A percentile compares a stretch with the other conserved stretches of the same genome.
These are phyloP conservation scores for Somion occarium DNA, from an alignment of 1,284 basidiomycete species.

Conservation along the genomic window DNA sequence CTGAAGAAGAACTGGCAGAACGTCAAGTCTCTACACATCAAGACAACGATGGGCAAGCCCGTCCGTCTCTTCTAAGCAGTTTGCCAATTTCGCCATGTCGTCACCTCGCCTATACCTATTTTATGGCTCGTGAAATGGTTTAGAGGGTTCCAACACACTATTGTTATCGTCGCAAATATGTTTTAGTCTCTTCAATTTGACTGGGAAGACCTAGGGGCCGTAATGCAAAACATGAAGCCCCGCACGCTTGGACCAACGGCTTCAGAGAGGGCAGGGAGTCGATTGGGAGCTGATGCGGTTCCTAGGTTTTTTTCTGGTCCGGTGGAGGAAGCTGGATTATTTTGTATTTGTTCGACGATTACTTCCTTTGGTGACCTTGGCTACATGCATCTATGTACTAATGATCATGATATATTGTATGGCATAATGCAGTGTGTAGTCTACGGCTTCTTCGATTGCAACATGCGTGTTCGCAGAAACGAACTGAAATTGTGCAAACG, in stretches of 20 bases:
- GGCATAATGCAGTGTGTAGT: no score
- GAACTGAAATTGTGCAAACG: no score
- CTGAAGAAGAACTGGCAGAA: constrained; percentile 99
- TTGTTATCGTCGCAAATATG: neutral
- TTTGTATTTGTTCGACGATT: neutral
- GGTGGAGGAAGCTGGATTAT: neutral
- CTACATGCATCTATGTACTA: neutral
- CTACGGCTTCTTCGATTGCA: no score
- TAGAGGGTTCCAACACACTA: neutral
- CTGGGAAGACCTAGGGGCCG: constrained; percentile 28
- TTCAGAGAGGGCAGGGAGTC: constrained; percentile 53
- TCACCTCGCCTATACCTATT: constrained; percentile 8
- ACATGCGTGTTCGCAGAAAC: no score
- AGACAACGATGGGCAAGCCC: constrained; percentile 99
- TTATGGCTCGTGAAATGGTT: constrained; percentile 1
- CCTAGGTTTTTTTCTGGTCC: neutral
- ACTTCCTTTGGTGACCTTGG: neutral
- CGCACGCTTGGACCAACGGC: constrained; percentile 92
- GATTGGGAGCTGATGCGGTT: constrained; percentile 81
- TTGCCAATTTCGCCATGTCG: no score
- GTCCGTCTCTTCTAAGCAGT: constrained; percentile 83
- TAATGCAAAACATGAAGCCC: constrained; percentile 85
- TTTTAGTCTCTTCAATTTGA: constrained; percentile 5
- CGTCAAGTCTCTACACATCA: constrained; percentile 98
- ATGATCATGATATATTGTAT: neutral